These are phyloP conservation scores for Xylaria digitata DNA, from an alignment of 2,329 filamentous ascomycete genomes.

Conservation along the genomic window DNA sequence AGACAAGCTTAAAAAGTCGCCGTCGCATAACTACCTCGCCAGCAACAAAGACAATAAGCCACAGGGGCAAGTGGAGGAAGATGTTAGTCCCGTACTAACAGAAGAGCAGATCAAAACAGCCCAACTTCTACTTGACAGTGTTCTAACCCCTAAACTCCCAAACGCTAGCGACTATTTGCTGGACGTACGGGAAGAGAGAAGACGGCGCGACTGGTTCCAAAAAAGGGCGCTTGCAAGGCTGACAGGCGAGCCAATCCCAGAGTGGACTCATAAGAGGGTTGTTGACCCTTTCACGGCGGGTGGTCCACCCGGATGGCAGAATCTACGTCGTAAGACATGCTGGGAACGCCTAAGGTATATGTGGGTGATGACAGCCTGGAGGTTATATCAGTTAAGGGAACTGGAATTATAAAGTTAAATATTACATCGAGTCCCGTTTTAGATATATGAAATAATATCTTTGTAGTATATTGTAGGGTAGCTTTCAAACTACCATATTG, in stretches of 20 bases:
- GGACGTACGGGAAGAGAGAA: constrained; percentile 9
- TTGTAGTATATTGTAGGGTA: too few relatives aligned
- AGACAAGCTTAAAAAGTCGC: too few relatives aligned
- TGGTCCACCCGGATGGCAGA: too few relatives aligned
- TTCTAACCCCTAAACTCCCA: background rate
- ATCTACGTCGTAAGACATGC: too few relatives aligned
- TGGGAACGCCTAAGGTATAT: constrained; percentile 17
- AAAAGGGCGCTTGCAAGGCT: constrained; percentile 3
- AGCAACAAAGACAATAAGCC: too few relatives aligned
- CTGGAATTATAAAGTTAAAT: constrained; percentile 1
- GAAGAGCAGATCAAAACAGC: constrained; percentile 2
- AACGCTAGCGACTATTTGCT: too few relatives aligned
- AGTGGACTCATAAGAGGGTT: constrained; percentile 13
- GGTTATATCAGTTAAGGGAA: constrained; percentile 19
- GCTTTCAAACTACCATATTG: too few relatives aligned
- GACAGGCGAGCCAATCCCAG: constrained; percentile 5
- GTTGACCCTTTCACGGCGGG: background rate
- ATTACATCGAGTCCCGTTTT: too few relatives aligned
- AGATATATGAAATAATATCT: too few relatives aligned
- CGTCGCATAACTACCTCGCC: too few relatives aligned
- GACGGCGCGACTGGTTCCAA: constrained; percentile 1
- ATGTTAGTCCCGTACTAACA: background rate
- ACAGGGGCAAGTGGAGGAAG: background rate
- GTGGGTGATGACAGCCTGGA: constrained; percentile 19
- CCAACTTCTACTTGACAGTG: background rate